These are phyloP conservation scores for Cordyceps farinosa DNA, from an alignment of 2,329 filamentous ascomycete genomes.

Conservation along the genomic window DNA sequence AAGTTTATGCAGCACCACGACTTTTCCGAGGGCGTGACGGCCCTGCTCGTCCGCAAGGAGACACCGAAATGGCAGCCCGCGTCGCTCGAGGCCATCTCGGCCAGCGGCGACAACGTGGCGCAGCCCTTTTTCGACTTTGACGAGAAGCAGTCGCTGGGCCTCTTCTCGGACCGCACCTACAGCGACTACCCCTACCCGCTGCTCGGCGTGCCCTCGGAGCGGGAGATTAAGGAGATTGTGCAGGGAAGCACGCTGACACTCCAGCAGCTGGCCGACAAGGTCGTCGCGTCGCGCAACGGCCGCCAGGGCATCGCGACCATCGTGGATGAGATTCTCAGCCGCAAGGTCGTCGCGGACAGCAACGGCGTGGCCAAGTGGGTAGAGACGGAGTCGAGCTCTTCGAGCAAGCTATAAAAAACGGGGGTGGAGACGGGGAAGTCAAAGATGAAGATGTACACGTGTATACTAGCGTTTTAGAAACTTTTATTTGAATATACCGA, in stretches of 20 bases:
- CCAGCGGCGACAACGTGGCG: constrained; percentile 49
- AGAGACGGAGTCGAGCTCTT: constrained; percentile 26
- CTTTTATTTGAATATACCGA: neutral
- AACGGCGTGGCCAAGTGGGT: constrained; percentile 43
- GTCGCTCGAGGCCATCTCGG: constrained; percentile 63
- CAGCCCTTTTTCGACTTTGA: constrained; percentile 65
- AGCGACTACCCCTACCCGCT: constrained; percentile 65
- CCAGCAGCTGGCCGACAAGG: constrained; percentile 58
- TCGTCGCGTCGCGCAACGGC: constrained; percentile 55
- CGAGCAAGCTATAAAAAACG: constrained; percentile 30
- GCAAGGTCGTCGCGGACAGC: constrained; percentile 53
- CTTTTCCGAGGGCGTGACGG: constrained; percentile 87
- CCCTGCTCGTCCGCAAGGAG: constrained; percentile 68
- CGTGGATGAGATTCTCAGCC: constrained; percentile 62
- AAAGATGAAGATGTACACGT: neutral
- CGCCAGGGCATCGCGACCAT: constrained; percentile 69
- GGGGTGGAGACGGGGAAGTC: neutral
- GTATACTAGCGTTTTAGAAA: constrained; percentile 18
- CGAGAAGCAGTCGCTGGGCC: constrained; percentile 46
- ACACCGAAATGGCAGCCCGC: constrained; percentile 74
- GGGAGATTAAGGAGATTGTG: constrained; percentile 49
- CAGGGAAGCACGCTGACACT: constrained; percentile 38
- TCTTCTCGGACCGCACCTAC: constrained; percentile 64
- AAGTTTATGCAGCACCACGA: constrained; percentile 90
- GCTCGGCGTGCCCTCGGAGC: constrained; percentile 74